Percentiles rank a stretch among this genome's conserved stretches.
These are phyloP conservation scores for Yamadazyma phyllophila DNA, from an alignment of 805 yeast species.

Conservation along the genomic window DNA sequence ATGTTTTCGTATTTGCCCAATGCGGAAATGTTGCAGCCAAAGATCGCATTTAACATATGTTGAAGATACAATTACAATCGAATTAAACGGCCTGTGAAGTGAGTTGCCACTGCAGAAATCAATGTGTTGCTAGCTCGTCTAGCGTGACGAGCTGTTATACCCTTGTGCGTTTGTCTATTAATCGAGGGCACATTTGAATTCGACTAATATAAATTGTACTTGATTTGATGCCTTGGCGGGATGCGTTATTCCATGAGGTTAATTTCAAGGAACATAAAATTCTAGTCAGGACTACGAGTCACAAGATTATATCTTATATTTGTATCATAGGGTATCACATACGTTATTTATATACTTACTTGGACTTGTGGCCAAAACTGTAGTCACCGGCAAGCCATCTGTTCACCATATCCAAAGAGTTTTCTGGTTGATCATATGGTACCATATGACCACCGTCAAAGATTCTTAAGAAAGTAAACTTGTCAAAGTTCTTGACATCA, in stretches of 20 bases:
- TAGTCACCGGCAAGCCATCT: conserved; percentile 77
- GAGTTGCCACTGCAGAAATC: no score
- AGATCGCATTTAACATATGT: background rate
- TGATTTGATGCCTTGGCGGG: no score
- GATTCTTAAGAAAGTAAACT: conserved; percentile 78
- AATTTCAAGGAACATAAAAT: no score
- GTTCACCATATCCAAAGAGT: conserved; percentile 76
- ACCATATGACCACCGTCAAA: conserved; percentile 96
- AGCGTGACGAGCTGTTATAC: no score
- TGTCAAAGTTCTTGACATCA: conserved; percentile 67
- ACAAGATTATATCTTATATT: no score
- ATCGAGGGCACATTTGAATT: no score
- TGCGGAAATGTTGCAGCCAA: conserved; percentile 7
- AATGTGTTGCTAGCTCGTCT: no score
- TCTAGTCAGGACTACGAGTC: no score
- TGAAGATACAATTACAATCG: background rate
- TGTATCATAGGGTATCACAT: background rate
- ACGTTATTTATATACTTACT: background rate
- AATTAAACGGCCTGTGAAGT: background rate
- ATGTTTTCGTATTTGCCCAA: conserved; percentile 4
- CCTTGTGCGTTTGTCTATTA: no score
- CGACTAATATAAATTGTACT: no score
- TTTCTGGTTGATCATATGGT: conserved; percentile 83
- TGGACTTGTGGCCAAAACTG: conserved; percentile 5
- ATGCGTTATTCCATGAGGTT: no score